Base-by-base conservation (phyloP, 2,329 filamentous ascomycete genomes). In the Didymella keratinophila region DNA sequence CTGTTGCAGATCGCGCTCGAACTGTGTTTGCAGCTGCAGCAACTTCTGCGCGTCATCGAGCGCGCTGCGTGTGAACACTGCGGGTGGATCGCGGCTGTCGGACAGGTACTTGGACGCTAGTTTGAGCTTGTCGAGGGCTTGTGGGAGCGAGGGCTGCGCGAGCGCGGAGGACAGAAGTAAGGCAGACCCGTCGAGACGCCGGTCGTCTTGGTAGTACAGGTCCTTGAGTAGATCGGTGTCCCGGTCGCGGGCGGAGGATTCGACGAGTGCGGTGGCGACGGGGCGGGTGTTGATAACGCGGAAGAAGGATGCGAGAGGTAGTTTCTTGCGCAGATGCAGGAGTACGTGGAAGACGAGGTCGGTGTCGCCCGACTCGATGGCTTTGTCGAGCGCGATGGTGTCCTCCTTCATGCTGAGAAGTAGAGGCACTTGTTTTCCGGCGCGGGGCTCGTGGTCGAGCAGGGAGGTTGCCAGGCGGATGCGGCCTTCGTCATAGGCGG, bases 331-430 rank as follows among this genome's bases (percentile, higher is more conserved):
- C 36, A 99, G 81, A 61, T 94, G 89, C 8, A 96, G 80, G 7
- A 99, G 84, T 5, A 99, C 95, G 71, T 89, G 93, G 68, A 92
- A 89, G n/a, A 97, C 87, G 2, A 99, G 84, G 67, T 99, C 95
- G 0, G 93, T 94, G 72, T 99, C 95, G 18, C 94, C 94, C 60
- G 92, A 96, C 75, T 97, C 93, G 58, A 98, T 92, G 10, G 95
- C 94, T 77, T 98, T 99, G 81, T 98, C 94, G 0, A 99, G 85
- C 0, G 95, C 95, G 39, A 98, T 87, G 64, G 93, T 92, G 65
- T 97, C 94, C 76, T 99, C 93, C 69, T 97, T 93, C 91, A 98
- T 97, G 74, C 86, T 93, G 41, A 99, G 82, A 2, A 99, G 85
- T 2, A 99, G 84, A 0, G 95, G 95, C 0, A 99, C 95, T 78